These are phyloP conservation scores for Schoenoplectus triqueter DNA, from an alignment of 202 grass and related monocot species.

Conservation along the genomic window DNA sequence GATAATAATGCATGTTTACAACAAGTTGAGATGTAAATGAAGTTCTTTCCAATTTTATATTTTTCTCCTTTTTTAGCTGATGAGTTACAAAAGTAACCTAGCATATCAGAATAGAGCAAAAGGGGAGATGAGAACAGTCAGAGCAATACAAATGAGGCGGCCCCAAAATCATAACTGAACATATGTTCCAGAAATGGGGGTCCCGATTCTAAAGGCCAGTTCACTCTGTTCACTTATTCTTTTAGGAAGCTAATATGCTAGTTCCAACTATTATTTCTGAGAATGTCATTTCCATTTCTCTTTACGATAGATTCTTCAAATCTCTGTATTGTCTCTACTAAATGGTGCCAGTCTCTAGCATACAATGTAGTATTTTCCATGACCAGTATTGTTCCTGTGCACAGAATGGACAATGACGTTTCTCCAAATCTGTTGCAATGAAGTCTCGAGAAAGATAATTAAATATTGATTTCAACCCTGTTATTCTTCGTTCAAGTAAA, in stretches of 20 bases:
- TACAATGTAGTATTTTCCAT: neutral
- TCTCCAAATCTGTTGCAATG: slow-evolving; percentile 12
- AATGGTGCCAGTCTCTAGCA: neutral
- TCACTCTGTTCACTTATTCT: neutral
- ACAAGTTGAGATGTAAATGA: slow-evolving; percentile 18
- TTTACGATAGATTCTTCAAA: slow-evolving; percentile 21
- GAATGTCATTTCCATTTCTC: slow-evolving; percentile 5
- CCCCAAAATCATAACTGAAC: slow-evolving; percentile 28
- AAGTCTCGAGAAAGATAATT: neutral
- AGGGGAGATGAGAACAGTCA: slow-evolving; percentile 2
- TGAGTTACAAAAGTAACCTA: slow-evolving; percentile 19
- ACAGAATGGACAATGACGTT: neutral
- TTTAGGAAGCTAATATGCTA: slow-evolving; percentile 25
- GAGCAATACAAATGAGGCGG: slow-evolving; percentile 1
- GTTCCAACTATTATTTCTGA: slow-evolving; percentile 13
- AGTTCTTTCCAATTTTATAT: neutral
- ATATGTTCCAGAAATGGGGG: slow-evolving; percentile 29
- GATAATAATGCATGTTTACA: slow-evolving; percentile 13
- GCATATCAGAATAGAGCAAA: slow-evolving; percentile 19
- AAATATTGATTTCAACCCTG: neutral
- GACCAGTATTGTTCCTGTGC: neutral
- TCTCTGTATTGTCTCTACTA: neutral
- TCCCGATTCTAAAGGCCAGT: slow-evolving; percentile 3
- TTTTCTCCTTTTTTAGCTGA: neutral
- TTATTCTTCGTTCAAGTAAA: neutral